Evolutionary conservation across 768 basidiomycete genomes (phyloP).

Genomic region (Botryobasidium botryosum): DNA sequence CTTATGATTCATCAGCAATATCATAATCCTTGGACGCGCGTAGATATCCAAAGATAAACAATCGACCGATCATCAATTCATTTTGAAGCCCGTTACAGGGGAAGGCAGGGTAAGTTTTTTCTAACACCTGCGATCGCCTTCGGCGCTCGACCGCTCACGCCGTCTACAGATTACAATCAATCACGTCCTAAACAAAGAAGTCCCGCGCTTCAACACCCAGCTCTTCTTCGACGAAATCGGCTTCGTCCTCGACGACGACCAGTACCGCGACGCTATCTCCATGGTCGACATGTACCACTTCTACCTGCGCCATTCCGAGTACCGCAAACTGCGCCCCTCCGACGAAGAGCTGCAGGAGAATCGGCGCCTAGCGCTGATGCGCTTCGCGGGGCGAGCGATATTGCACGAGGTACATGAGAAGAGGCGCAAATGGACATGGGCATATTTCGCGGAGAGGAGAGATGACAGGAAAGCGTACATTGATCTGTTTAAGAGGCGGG

Average conservation of each 20-base stretch:
- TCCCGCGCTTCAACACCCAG: slow-evolving; percentile 74
- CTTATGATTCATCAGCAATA: too few relatives aligned
- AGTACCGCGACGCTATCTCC: slow-evolving; percentile 86
- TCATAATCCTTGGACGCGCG: neutral
- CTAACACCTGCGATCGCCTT: neutral
- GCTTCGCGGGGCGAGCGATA: slow-evolving; percentile 68
- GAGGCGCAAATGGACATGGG: slow-evolving; percentile 80
- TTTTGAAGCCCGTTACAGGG: slow-evolving; percentile 88
- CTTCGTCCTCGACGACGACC: slow-evolving; percentile 77
- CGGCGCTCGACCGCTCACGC: neutral
- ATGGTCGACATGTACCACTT: slow-evolving; percentile 95
- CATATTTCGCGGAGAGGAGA: slow-evolving; percentile 70
- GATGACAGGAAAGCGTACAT: slow-evolving; percentile 80
- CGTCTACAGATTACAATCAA: slow-evolving; percentile 58
- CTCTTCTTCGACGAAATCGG: slow-evolving; percentile 87
- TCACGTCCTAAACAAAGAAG: slow-evolving; percentile 51
- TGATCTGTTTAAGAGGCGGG: slow-evolving; percentile 58
- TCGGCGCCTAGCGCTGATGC: slow-evolving; percentile 47
- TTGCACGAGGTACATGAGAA: slow-evolving; percentile 68
- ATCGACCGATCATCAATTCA: slow-evolving; percentile 63
- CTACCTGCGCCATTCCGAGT: slow-evolving; percentile 66
- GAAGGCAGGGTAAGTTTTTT: slow-evolving; percentile 76
- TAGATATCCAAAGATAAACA: slow-evolving; percentile 37
- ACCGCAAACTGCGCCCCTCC: slow-evolving; percentile 62
- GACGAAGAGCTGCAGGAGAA: slow-evolving; percentile 43